Base-by-base conservation (phyloP, 257 asterid species). In the Knoxia roxburghii region DNA sequence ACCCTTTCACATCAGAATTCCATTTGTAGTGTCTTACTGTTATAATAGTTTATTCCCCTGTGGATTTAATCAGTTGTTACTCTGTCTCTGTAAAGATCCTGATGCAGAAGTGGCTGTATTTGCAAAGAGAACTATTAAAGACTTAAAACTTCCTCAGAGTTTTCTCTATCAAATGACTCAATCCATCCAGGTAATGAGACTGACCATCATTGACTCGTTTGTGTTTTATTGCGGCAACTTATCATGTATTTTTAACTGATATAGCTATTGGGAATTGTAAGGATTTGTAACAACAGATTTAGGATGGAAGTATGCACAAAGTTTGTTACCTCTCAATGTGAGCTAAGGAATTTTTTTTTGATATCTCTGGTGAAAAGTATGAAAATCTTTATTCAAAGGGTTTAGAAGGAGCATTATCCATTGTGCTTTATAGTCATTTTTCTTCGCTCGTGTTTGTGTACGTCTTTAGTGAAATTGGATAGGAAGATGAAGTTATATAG, bases 121-220 rank as follows among this genome's bases (percentile, higher is more conserved):
- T 76, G 99, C 99, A 3, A 94, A 84, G 68, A 88, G 95, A 81
- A 94, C 95, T 40, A 95, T 84, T 72, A 94, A 85, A 72, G 99
- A 94, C 78, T 85, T 87, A 82, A 94, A 88, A 82, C 91, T 94
- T 78, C 95, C 96, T 53, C 96, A 96, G 62, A 89, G 91, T 65
- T 94, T 94, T 78, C 82, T 83, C 73, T 81, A 95, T 33, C 99
- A 90, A 86, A 90, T 94, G 35, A 88, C 96, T 75, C 99, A 90
- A 73, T 90, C 96, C 58, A 86, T 94, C 68, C 99, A 93, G 73
- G 99, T 93, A 84, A 32, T 61, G 45, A 56, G 45, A 61, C 56
- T 45, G 60, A 62, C 45, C 24, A 23, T n/a, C 21, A 40, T 51
- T 15, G 71, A 40, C 57, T 30, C 41, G 17, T 49, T 33, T 46